Evolutionary conservation across 768 basidiomycete genomes (phyloP).

Genomic region (Suillus occidentalis): DNA sequence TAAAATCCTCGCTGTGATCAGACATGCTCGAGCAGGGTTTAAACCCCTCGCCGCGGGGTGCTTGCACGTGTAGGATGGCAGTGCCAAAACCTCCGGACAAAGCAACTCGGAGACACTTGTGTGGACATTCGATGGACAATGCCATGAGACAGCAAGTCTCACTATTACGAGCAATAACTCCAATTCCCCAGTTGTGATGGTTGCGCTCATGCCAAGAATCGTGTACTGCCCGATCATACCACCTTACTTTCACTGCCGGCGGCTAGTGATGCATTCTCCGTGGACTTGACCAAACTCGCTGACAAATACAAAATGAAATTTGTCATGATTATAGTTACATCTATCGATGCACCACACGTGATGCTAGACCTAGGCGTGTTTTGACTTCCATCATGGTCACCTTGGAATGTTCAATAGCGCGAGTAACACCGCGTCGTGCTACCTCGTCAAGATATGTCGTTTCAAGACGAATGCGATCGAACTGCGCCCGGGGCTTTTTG

Average conservation of each 20-base stretch:
- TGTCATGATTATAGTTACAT: background rate
- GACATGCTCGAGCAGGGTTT: background rate
- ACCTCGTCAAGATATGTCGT: slow-evolving; percentile 59
- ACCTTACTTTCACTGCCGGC: background rate
- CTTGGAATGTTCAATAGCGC: slow-evolving; percentile 60
- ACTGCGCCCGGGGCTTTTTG: slow-evolving; percentile 67
- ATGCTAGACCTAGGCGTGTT: slow-evolving; percentile 56
- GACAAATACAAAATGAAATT: background rate
- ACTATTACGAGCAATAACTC: background rate
- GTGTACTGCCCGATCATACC: background rate
- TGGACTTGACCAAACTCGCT: slow-evolving; percentile 43
- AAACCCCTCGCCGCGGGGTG: background rate
- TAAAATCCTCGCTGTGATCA: background rate
- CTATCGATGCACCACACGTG: slow-evolving; percentile 3
- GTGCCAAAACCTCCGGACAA: background rate
- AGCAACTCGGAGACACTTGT: background rate
- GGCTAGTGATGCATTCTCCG: slow-evolving; percentile 46
- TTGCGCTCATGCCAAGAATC: background rate
- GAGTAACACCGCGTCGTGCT: slow-evolving; percentile 60
- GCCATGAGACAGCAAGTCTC: background rate
- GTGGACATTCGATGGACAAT: background rate
- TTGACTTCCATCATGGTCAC: slow-evolving; percentile 70
- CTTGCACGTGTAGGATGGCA: background rate
- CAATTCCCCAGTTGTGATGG: background rate
- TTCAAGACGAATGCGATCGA: slow-evolving; percentile 61